Evolutionary conservation across 257 asterid genomes (phyloP).

Genomic region (Parsonsia alboflavescens): DNA sequence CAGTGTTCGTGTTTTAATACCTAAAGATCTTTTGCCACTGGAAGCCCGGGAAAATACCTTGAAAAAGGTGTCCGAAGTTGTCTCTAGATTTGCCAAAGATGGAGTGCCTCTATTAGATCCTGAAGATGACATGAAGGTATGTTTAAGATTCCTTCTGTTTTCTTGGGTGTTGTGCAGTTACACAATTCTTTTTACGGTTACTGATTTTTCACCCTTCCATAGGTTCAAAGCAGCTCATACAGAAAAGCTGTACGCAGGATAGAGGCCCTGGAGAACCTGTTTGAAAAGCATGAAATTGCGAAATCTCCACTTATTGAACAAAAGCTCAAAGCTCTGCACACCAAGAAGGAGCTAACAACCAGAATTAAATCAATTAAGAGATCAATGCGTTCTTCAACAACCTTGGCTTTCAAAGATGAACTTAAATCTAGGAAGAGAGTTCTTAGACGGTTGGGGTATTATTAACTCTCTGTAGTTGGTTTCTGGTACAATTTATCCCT

Average conservation of each 20-base stretch:
- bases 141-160: slow-evolving; percentile 4
- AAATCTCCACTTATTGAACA: slow-evolving; percentile 83
- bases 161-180: not conserved
- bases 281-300: slow-evolving; percentile 78
- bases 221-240: slow-evolving; percentile 88
- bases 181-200: not conserved
- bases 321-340: slow-evolving; percentile 74
- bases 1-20: slow-evolving; percentile 64
- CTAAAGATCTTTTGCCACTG: slow-evolving; percentile 83
- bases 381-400: slow-evolving; percentile 69
- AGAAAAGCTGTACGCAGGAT: slow-evolving; percentile 72
- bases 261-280: slow-evolving; percentile 87
- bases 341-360: slow-evolving; percentile 74
- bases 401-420: slow-evolving; percentile 94
- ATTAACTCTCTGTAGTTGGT: slow-evolving; percentile 14
- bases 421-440: slow-evolving; percentile 92
- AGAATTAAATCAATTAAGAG: slow-evolving; percentile 77
- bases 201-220: slow-evolving; percentile 19
- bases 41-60: slow-evolving; percentile 87
- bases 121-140: slow-evolving; percentile 95
- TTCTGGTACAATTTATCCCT: not conserved
- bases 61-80: slow-evolving; percentile 79
- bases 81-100: slow-evolving; percentile 66
- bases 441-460: slow-evolving; percentile 86
- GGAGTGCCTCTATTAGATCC: slow-evolving; percentile 87